Base-by-base conservation (phyloP, 2,329 filamentous ascomycete species). In the Calonectria crousiana region DNA sequence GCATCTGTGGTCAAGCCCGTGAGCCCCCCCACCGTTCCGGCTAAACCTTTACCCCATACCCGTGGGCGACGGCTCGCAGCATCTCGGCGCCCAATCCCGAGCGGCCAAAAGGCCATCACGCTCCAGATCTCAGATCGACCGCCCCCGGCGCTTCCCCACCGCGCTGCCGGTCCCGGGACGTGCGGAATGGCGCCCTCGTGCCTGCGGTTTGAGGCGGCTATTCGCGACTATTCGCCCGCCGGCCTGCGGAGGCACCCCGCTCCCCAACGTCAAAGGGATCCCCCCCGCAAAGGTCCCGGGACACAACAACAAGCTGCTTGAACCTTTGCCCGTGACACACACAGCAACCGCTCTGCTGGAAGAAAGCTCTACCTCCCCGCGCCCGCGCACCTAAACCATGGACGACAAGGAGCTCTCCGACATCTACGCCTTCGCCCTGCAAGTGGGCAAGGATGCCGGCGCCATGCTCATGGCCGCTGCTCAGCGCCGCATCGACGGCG, bases 381-480 rank as follows among this genome's bases (percentile, higher is more conserved):
- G 8, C n/a, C 9, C 51, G 20, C 38, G 30, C 30, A 32, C 30
- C n/a, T n/a, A 10, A 2, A 77, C 77, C 30, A 80, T 86, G 64
- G 83, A 82, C 68, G 82, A 85, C 47, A 73, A 85, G 38, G 89
- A 94, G 66, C 85, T 95, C 30, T 86, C 90, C 74, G 90, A 91
- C 62, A 92, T 95, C 78, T 94, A 95, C 82, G 85, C 86, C 26
- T 95, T 95, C 82, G 93, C 94, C 1, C 83, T 95, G 36, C 89
- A 94, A 77, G 85, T 95, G 5, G 93, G 91, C 75, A 93, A 93
- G 80, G 89, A 92, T 84, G 94, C 93, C 0, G 94, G 94, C 9
- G 85, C 89, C 69, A 88, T 94, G 80, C 88, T 95, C 52, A 89
- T 94, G 81, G 88, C 92, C 62, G 92, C 90, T 16, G 90, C 92